A percentile compares a stretch with the other conserved stretches of the same genome.
These are phyloP conservation scores for Uromyces viciae-fabae DNA, from an alignment of 1,284 basidiomycete genomes.

Conservation along the genomic window DNA sequence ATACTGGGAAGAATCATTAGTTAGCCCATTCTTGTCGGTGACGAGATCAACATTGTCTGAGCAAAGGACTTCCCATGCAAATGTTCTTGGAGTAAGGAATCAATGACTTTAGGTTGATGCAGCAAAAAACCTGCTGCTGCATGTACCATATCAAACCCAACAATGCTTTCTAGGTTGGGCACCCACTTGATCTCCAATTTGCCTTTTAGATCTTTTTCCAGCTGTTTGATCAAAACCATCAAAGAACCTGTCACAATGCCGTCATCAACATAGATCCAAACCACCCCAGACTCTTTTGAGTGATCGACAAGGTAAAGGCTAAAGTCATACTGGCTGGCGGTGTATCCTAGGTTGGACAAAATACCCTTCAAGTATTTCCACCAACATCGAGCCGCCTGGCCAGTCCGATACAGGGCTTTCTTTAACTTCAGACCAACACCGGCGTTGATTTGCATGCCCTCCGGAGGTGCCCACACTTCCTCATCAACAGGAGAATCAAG, in stretches of 20 bases:
- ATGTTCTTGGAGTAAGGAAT: background rate
- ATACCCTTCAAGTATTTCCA: conserved; percentile 17
- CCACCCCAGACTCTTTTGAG: background rate
- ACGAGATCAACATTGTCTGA: no score
- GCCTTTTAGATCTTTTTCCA: background rate
- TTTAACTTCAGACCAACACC: background rate
- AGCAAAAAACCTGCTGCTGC: background rate
- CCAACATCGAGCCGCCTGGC: background rate
- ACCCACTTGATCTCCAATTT: background rate
- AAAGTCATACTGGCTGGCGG: conserved; percentile 5
- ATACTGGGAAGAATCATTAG: no score
- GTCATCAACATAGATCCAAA: conserved; percentile 12
- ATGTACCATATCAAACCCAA: background rate
- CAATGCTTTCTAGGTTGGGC: background rate
- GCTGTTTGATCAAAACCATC: background rate
- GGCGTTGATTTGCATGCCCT: background rate
- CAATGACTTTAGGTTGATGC: background rate
- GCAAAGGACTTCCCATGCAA: background rate
- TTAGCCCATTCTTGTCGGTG: no score
- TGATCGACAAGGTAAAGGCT: conserved; percentile 7
- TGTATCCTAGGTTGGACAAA: background rate
- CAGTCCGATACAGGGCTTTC: conserved; percentile 14
- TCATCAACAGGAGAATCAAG: no score
- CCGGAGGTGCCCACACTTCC: no score
- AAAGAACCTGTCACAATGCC: background rate